Percentiles rank a stretch among this genome's conserved stretches.
These are phyloP conservation scores for Syzygium malaccense DNA, from an alignment of 441 rosid species.

Conservation along the genomic window DNA sequence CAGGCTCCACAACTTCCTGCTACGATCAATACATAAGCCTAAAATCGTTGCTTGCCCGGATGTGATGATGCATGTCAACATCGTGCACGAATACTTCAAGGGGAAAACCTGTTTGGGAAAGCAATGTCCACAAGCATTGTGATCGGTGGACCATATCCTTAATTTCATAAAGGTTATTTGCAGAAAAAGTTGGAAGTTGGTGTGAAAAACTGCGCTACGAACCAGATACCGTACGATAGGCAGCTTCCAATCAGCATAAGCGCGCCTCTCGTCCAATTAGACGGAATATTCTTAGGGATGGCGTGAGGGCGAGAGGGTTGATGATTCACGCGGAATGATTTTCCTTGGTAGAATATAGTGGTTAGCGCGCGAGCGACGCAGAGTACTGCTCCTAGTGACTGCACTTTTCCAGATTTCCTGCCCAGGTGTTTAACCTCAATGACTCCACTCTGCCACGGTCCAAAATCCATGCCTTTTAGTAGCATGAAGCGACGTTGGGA, in stretches of 20 bases:
- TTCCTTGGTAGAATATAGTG: conserved; percentile 25
- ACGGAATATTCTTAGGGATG: neutral
- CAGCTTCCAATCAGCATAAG: conserved; percentile 19
- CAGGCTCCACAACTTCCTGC: conserved; percentile 19
- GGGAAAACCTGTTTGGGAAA: conserved; percentile 26
- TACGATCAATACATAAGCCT: conserved; percentile 24
- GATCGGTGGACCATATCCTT: neutral
- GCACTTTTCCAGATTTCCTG: conserved; percentile 28
- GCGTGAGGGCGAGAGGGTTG: neutral
- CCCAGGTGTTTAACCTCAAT: neutral
- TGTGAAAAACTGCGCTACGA: conserved; percentile 23
- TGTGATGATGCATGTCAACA: conserved; percentile 28
- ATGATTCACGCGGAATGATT: conserved; percentile 9
- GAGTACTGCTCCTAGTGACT: conserved; percentile 19
- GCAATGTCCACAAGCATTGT: neutral
- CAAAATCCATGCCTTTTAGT: neutral
- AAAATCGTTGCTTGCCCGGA: conserved; percentile 14
- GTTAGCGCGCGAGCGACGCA: conserved; percentile 29
- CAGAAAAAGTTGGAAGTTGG: neutral
- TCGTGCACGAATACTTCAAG: conserved; percentile 25
- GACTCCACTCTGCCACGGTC: neutral
- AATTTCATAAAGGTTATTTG: neutral
- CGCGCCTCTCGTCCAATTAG: conserved; percentile 24
- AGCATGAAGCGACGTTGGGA: neutral
- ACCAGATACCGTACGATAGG: conserved; percentile 28